Base-by-base conservation (phyloP, 257 asterid species). In the Thymus quinquecostatus region DNA sequence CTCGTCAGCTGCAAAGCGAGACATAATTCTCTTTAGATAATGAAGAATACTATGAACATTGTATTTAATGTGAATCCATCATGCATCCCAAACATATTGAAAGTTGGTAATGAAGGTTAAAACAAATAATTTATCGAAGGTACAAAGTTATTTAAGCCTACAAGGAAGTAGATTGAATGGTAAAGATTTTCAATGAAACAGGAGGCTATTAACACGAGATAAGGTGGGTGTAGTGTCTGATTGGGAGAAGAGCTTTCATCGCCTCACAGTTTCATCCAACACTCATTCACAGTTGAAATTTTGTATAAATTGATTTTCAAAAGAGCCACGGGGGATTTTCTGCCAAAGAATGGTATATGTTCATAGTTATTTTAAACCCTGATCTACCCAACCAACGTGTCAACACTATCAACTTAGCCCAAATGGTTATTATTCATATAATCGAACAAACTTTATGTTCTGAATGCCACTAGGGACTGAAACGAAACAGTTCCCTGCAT, bases 71-170 rank as follows among this genome's bases (percentile, higher is more conserved):
- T 21, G 21, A 21, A 21, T 21, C 21, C 21, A 65, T 8, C 45
- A 47, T 58, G 61, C 56, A 74, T 38, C 64, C 63, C 28, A 62
- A 53, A 47, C 28, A 34, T 45, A 33, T 33, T 45, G 38, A 59
- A 12, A 49, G 5, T 8, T 12, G 45, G 14, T 27, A 50, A 50
- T 29, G 29, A 34, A 34, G 38, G 4, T 3, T 34, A 34, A 34
- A 2, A 34, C 38, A 2, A 34, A 34, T 3, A 34, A 34, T 2
- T 34, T 34, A 34, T 34, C 38, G 4, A 34, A 34, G 38, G 4
- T 1, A 34, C 38, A 8, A 7, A 66, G 30, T 50, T 48, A 50
- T 33, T 30, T 66, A 48, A 30, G 45, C 32, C 29, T 48, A 11
- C 7, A 21, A 10, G 41, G 14, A 11, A 28, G 28, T 28, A 44